Evolutionary conservation across 1,139 yeast genomes (phyloP).

Genomic region (Meyerozyma carpophila): DNA sequence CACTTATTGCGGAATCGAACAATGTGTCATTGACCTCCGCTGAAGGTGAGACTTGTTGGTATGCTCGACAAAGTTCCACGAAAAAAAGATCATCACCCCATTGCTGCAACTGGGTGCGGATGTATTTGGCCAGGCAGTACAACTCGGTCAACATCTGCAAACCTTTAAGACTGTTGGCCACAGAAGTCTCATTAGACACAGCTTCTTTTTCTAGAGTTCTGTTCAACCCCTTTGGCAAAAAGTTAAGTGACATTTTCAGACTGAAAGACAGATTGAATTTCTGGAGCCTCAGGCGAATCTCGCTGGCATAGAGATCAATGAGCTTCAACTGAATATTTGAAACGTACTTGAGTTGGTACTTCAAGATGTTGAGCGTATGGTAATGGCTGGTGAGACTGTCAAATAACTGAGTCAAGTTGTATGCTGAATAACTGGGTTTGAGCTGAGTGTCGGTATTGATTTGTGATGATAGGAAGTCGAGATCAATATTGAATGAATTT

Average conservation of each 20-base stretch:
- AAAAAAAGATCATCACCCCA: constrained; percentile 68
- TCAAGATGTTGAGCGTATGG: constrained; percentile 48
- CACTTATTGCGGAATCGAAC: constrained; percentile 47
- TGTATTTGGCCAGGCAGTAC: constrained; percentile 55
- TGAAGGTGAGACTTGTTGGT: constrained; percentile 22
- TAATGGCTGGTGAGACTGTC: constrained; percentile 66
- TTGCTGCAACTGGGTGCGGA: constrained; percentile 44
- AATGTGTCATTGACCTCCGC: constrained; percentile 32
- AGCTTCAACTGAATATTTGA: constrained; percentile 65
- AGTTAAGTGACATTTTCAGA: constrained; percentile 29
- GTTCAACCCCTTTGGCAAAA: constrained; percentile 31
- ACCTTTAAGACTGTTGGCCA: constrained; percentile 40
- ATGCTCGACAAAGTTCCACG: constrained; percentile 54
- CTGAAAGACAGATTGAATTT: constrained; percentile 42
- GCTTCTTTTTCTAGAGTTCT: constrained; percentile 4
- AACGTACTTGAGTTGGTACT: constrained; percentile 63
- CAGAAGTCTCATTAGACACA: constrained; percentile 16
- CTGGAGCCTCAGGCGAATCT: constrained; percentile 41
- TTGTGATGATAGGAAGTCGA: constrained; percentile 45
- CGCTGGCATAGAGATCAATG: constrained; percentile 53
- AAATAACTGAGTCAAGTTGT: constrained; percentile 55
- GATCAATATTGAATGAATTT: constrained; percentile 58
- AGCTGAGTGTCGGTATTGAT: constrained; percentile 19
- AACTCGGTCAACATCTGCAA: constrained; percentile 53
- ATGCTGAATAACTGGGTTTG: constrained; percentile 66